These are phyloP conservation scores for Nymphaea colorata DNA, from an alignment of 164 flowering plant genomes.

Conservation along the genomic window DNA sequence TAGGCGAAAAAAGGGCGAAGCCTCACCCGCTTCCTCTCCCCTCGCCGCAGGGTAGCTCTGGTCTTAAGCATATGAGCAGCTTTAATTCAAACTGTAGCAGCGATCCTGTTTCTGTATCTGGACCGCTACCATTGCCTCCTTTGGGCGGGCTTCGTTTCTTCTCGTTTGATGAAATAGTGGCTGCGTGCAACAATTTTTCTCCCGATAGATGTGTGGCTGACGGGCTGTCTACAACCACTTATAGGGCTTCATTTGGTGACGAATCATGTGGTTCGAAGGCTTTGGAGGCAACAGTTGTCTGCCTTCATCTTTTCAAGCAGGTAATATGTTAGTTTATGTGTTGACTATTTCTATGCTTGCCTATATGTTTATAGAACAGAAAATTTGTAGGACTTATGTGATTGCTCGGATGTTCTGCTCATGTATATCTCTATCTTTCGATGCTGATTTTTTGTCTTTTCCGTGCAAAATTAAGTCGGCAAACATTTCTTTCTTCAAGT, in stretches of 20 bases:
- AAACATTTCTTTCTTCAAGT: too few species aligned
- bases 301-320: constrained; percentile 64
- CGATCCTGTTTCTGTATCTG: constrained; percentile 56
- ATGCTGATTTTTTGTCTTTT: too few species aligned
- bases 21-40: constrained; percentile 98
- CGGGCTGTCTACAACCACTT: constrained; percentile 61
- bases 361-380: too few species aligned
- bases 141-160: constrained; percentile 44
- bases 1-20: constrained; percentile 36
- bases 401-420: too few species aligned
- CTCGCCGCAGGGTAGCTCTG: constrained; percentile 35
- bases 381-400: too few species aligned
- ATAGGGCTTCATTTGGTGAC: constrained; percentile 81
- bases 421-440: too few species aligned
- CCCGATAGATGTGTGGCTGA: constrained; percentile 76
- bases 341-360: too few species aligned
- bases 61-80: constrained; percentile 47
- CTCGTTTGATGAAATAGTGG: constrained; percentile 59
- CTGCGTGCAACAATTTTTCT: constrained; percentile 71
- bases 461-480: too few species aligned
- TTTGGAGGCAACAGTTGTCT: constrained; percentile 83
- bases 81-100: constrained; percentile 48
- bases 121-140: constrained; percentile 88
- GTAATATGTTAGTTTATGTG: constrained; percentile 16
- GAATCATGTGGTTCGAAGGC: constrained; percentile 45